Evolutionary conservation across 2,329 filamentous ascomycete species (phyloP).

Genomic region (Hysterium pulicare): DNA sequence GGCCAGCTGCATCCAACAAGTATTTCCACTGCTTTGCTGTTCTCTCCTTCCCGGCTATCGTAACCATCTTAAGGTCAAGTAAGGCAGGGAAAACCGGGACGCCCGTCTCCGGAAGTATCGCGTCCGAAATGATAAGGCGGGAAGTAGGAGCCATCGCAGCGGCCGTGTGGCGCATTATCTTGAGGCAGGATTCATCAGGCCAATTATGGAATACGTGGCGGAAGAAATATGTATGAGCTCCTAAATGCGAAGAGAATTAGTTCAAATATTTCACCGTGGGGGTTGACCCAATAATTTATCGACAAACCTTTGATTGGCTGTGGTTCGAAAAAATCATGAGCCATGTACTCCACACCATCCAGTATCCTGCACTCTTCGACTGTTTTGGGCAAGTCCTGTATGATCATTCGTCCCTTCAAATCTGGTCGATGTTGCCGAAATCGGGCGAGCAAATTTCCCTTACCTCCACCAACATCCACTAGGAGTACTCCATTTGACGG

Average conservation of each 20-base stretch:
- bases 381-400: slow-evolving; percentile 40
- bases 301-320: slow-evolving; percentile 26
- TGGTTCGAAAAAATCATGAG: slow-evolving; percentile 23
- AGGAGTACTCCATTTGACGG: slow-evolving; percentile 29
- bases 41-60: neutral
- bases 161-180: slow-evolving; percentile 35
- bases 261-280: no score
- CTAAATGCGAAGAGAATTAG: slow-evolving; percentile 1
- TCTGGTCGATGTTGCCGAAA: slow-evolving; percentile 17
- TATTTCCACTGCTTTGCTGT: neutral
- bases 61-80: slow-evolving; percentile 40
- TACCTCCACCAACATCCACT: slow-evolving; percentile 43
- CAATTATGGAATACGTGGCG: slow-evolving; percentile 38
- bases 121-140: slow-evolving; percentile 41
- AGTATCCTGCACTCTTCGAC: slow-evolving; percentile 24
- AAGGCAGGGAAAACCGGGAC: slow-evolving; percentile 30
- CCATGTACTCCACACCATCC: slow-evolving; percentile 26
- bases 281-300: no score
- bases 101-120: slow-evolving; percentile 37
- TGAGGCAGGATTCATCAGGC: slow-evolving; percentile 32
- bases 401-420: slow-evolving; percentile 33
- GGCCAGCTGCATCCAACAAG: neutral
- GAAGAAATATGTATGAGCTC: slow-evolving; percentile 31
- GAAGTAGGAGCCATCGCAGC: slow-evolving; percentile 34
- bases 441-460: slow-evolving; percentile 37